These are phyloP conservation scores for Grosmannia huntii DNA, from an alignment of 2,329 filamentous ascomycete species.

Conservation along the genomic window DNA sequence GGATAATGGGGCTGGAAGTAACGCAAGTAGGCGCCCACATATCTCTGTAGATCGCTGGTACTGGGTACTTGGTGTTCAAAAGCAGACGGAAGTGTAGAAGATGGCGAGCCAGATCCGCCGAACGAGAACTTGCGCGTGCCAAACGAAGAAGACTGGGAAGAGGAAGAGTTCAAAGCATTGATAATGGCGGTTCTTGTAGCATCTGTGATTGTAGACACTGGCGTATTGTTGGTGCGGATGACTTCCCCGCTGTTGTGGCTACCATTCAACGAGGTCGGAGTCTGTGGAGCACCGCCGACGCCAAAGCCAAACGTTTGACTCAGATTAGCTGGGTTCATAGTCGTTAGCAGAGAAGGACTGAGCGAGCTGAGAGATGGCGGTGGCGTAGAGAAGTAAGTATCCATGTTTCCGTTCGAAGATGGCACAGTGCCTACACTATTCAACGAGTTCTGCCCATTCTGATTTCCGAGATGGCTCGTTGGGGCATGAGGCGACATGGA, in stretches of 20 bases:
- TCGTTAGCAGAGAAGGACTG: slow-evolving; percentile 59
- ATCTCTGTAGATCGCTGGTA: slow-evolving; percentile 77
- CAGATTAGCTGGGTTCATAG: slow-evolving; percentile 46
- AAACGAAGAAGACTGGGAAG: slow-evolving; percentile 39
- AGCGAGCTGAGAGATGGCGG: slow-evolving; percentile 61
- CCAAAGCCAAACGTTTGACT: slow-evolving; percentile 51
- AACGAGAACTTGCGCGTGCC: slow-evolving; percentile 53
- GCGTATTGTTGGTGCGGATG: slow-evolving; percentile 31
- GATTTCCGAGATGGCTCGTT: slow-evolving; percentile 33
- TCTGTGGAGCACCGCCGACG: slow-evolving; percentile 49
- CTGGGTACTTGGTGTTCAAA: slow-evolving; percentile 52
- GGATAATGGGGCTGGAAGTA: slow-evolving; percentile 92
- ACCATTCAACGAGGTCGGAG: slow-evolving; percentile 57
- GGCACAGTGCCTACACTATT: not conserved
- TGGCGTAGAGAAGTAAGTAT: slow-evolving; percentile 68
- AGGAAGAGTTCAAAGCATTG: slow-evolving; percentile 35
- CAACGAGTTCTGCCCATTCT: slow-evolving; percentile 46
- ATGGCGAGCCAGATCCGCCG: slow-evolving; percentile 39
- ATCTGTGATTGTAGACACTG: slow-evolving; percentile 53
- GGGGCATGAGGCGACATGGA: slow-evolving; percentile 62
- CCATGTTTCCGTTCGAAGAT: slow-evolving; percentile 27
- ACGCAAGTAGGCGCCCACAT: slow-evolving; percentile 77
- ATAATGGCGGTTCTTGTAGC: slow-evolving; percentile 49
- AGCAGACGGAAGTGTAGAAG: slow-evolving; percentile 37
- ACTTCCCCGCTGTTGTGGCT: slow-evolving; percentile 28